A percentile compares a stretch with the other conserved stretches of the same genome.
phyloP scores from a whole-genome alignment of 2,329 filamentous ascomycete species.

The Pseudonectria buxi region DNA sequence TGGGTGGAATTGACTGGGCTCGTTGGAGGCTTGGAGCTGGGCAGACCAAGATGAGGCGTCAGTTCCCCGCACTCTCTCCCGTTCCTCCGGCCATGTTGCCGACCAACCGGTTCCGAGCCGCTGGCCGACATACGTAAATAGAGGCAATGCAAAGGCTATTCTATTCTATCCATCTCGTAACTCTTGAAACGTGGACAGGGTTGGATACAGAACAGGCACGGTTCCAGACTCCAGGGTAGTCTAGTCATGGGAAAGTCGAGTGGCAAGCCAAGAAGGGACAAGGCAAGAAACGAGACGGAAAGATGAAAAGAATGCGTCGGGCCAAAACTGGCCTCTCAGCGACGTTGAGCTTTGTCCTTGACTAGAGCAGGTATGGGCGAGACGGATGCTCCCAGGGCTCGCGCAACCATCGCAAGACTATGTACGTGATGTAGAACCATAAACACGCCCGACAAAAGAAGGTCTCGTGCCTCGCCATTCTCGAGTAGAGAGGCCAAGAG shows the following conservation, averaged over 20 bases:
- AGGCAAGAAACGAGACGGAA: not conserved
- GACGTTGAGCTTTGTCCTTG: constrained; percentile 24
- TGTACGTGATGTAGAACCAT: constrained; percentile 28
- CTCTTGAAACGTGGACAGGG: no score
- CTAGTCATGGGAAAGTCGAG: no score
- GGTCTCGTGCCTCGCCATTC: no score
- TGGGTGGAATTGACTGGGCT: no score
- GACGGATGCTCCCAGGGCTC: constrained; percentile 17
- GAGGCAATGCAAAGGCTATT: no score
- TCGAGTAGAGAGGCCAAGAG: not conserved
- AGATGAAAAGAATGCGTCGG: constrained; percentile 15
- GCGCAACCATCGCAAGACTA: constrained; percentile 17
- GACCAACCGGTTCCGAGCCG: not conserved
- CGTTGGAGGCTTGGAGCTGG: no score
- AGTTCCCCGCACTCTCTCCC: no score
- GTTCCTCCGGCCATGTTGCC: not conserved
- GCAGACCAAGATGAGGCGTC: no score
- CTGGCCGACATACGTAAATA: constrained; percentile 11
- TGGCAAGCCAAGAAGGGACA: no score
- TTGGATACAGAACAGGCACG: no score
- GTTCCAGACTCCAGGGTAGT: no score
- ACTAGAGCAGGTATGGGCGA: constrained; percentile 15
- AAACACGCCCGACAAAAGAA: constrained; percentile 28
- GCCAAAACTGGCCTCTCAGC: constrained; percentile 35
- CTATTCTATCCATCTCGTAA: no score